Percentiles rank a stretch among this genome's conserved stretches.
Evolutionary conservation across 2,329 filamentous ascomycete species (phyloP).

Genomic region (Claviceps lovelessii): DNA sequence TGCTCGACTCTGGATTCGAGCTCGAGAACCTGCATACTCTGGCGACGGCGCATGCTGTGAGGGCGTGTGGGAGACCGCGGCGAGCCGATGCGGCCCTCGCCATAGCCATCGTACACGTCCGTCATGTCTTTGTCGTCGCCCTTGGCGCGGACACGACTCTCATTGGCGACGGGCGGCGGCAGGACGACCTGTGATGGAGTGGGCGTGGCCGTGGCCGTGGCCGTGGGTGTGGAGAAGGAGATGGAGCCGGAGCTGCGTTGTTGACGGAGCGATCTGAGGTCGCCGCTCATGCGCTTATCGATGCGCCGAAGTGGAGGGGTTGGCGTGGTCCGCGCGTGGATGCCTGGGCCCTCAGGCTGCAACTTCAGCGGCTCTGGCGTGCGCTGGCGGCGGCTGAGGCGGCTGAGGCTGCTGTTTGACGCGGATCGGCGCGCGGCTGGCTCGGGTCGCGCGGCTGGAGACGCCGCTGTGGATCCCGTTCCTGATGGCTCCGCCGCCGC

Average conservation of each 20-base stretch:
- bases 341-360: constrained; percentile 45
- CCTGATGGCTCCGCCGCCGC: background rate
- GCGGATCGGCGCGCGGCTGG: constrained; percentile 25
- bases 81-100: constrained; percentile 73
- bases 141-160: constrained; percentile 62
- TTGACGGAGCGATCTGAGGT: constrained; percentile 38
- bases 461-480: background rate
- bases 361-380: constrained; percentile 40
- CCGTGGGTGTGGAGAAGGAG: background rate
- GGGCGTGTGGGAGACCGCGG: constrained; percentile 86
- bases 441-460: constrained; percentile 9
- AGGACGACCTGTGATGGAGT: background rate
- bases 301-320: constrained; percentile 60
- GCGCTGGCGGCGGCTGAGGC: constrained; percentile 30
- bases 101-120: constrained; percentile 89
- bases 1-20: constrained; percentile 77
- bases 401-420: constrained; percentile 39
- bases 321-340: constrained; percentile 14
- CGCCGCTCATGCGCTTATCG: constrained; percentile 56
- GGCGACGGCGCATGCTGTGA: constrained; percentile 88
- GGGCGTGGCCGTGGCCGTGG: background rate
- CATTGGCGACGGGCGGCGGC: constrained; percentile 62
- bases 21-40: constrained; percentile 94
- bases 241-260: constrained; percentile 15
- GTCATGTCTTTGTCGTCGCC: constrained; percentile 54